Base-by-base conservation (phyloP, 148 eudicot genomes). In the Drosera capensis region DNA sequence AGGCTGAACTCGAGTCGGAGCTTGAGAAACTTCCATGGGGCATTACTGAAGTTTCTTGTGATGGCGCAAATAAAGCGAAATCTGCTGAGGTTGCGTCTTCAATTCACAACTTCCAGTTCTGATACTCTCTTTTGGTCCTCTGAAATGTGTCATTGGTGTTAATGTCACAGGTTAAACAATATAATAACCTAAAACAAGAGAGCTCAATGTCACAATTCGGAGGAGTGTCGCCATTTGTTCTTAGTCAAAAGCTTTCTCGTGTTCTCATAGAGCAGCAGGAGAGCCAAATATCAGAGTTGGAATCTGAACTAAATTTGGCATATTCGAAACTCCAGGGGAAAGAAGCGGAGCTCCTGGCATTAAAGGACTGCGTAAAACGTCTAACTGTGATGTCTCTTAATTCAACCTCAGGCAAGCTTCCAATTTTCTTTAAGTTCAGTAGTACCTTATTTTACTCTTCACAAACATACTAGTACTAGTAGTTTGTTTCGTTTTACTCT, bases 1-100 rank as follows among this genome's bases (percentile, higher is more conserved):
- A 75, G 62, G 74, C 80, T 30, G 94, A 83, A 51, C 65, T 83
- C 12, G 83, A 78, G 20, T 68, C 66, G 34, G 94, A 83, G 52
- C 64, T 79, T 25, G 73, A 65, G 47, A 83, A 83, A 67, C 83
- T 83, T 70, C 74, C 79, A 15, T 68, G 65, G 74, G 46, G 68
- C 49, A 42, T 62, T 21, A 36, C 51, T 14, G 71, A 71, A 67
- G 59, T 39, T 31, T 63, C 68, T 40, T 63, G 26, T 35, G 37
- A 59, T 23, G 64, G 59, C 45, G 64, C 34, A 51, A 68, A 45
- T 24, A 43, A 23, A 45, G 26, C 43, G 37, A 63, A 66, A 48
- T 38, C 29, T 31, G 43, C 19, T 55, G 60, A 74, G 78, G 85
- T 77, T 46, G n/a, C n/a, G n/a, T n/a, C n/a, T n/a, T n/a, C n/a